Evolutionary conservation across 2,329 filamentous ascomycete genomes (phyloP).

Genomic region (Lachnellula willkommii): DNA sequence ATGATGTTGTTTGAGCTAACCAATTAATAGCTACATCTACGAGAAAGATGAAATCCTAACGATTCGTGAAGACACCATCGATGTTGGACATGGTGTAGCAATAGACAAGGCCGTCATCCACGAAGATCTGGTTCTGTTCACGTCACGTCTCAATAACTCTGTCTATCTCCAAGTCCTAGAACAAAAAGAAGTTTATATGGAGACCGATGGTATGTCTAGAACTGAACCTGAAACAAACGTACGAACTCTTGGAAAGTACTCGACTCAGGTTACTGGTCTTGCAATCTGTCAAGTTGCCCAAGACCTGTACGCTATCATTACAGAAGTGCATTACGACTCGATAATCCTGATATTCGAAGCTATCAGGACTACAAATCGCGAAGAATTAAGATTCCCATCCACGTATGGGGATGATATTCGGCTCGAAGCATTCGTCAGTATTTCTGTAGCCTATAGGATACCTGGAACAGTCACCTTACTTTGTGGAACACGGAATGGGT

Average conservation of each 20-base stretch:
- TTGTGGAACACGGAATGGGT: constrained; percentile 29
- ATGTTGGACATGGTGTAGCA: constrained; percentile 6
- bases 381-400: constrained; percentile 10
- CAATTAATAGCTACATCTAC: constrained; percentile 10
- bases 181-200: constrained; percentile 6
- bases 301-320: constrained; percentile 15
- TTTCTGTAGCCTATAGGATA: constrained; percentile 11
- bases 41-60: constrained; percentile 12
- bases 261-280: constrained; percentile 17
- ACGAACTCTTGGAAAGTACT: constrained; percentile 14
- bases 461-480: constrained; percentile 17
- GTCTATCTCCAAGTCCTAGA: constrained; percentile 20
- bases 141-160: constrained; percentile 13
- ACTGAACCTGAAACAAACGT: constrained; percentile 5
- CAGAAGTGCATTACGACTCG: constrained; percentile 12
- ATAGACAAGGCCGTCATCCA: constrained; percentile 24
- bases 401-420: not conserved
- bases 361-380: constrained; percentile 2
- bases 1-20: constrained; percentile 3
- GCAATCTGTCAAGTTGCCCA: constrained; percentile 9
- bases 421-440: constrained; percentile 25
- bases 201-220: constrained; percentile 5
- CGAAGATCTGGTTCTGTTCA: constrained; percentile 22
- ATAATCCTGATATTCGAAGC: constrained; percentile 19
- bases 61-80: not conserved